Evolutionary conservation across 495 filamentous ascomycete species (phyloP).

Genomic region (Penicillium ochrochloron): DNA sequence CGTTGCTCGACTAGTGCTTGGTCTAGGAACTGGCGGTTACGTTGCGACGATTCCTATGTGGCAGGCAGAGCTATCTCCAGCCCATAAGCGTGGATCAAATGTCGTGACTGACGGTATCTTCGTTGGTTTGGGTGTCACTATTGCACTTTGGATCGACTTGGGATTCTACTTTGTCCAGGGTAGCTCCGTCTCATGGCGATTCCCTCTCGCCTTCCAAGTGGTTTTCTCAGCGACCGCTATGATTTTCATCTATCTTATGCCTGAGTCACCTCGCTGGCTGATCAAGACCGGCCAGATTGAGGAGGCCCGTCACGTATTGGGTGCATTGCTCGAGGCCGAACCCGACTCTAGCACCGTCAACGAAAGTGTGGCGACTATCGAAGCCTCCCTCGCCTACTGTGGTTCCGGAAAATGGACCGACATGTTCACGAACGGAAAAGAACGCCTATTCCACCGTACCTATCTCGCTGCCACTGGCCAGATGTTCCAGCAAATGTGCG

Average conservation of each 20-base stretch:
- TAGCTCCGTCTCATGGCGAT: slow-evolving; percentile 42
- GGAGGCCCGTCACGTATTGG: slow-evolving; percentile 49
- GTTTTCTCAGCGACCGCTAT: slow-evolving; percentile 51
- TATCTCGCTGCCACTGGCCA: slow-evolving; percentile 38
- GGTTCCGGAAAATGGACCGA: slow-evolving; percentile 35
- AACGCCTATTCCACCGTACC: slow-evolving; percentile 40
- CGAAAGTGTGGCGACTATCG: slow-evolving; percentile 42
- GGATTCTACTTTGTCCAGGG: slow-evolving; percentile 20
- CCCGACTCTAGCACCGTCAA: slow-evolving; percentile 33
- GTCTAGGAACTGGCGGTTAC: slow-evolving; percentile 44
- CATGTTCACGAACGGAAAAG: slow-evolving; percentile 39
- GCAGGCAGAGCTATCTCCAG: slow-evolving; percentile 44
- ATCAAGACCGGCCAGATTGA: slow-evolving; percentile 31
- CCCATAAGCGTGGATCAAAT: slow-evolving; percentile 39
- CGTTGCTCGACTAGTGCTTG: slow-evolving; percentile 43
- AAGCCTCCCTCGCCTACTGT: slow-evolving; percentile 44
- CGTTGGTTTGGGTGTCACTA: slow-evolving; percentile 34
- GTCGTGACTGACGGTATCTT: slow-evolving; percentile 44
- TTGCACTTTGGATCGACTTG: slow-evolving; percentile 18
- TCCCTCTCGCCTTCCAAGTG: slow-evolving; percentile 52
- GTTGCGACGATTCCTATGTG: slow-evolving; percentile 46
- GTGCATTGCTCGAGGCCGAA: slow-evolving; percentile 35
- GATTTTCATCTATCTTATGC: slow-evolving; percentile 36
- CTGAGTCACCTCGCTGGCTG: slow-evolving; percentile 47
- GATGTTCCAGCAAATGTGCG: slow-evolving; percentile 38